Evolutionary conservation across 2,329 filamentous ascomycete genomes (phyloP).

Genomic region (Aspergillus sp.): DNA sequence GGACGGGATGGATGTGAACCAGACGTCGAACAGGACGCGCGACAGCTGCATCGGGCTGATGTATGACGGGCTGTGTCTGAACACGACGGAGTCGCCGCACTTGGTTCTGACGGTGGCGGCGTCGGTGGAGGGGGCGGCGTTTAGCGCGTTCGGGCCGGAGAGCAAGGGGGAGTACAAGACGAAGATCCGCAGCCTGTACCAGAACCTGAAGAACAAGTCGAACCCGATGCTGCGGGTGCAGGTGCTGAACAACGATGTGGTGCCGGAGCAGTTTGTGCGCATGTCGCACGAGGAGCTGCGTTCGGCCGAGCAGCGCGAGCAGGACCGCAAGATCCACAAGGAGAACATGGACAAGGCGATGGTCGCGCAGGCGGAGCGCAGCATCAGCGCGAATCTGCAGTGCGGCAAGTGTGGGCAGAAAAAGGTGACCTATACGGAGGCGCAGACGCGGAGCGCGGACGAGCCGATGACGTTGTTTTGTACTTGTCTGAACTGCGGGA

Average conservation of each 20-base stretch:
- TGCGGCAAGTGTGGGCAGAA: conserved; percentile 89
- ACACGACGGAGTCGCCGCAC: conserved; percentile 51
- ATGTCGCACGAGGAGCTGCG: conserved; percentile 91
- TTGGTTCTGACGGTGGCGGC: conserved; percentile 58
- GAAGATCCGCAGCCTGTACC: conserved; percentile 86
- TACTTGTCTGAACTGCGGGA: conserved; percentile 40
- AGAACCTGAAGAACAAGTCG: conserved; percentile 87
- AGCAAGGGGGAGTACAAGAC: conserved; percentile 64
- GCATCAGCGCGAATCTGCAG: conserved; percentile 75
- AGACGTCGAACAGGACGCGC: conserved; percentile 63
- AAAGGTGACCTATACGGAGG: conserved; percentile 92
- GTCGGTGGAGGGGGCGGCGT: conserved; percentile 70
- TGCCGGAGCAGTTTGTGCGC: conserved; percentile 62
- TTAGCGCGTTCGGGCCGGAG: conserved; percentile 58
- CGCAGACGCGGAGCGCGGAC: conserved; percentile 90
- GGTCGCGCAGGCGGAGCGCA: conserved; percentile 85
- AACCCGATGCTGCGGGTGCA: conserved; percentile 68
- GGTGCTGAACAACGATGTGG: conserved; percentile 66
- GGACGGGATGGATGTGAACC: conserved; percentile 69
- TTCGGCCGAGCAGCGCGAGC: conserved; percentile 67
- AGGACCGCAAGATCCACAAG: conserved; percentile 66
- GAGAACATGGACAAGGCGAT: conserved; percentile 98
- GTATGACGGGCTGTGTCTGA: conserved; percentile 81
- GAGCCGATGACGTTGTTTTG: conserved; percentile 58
- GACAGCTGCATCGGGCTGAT: conserved; percentile 83